These are phyloP conservation scores for Nicotiana paniculata DNA, from an alignment of 257 asterid species.

Conservation along the genomic window DNA sequence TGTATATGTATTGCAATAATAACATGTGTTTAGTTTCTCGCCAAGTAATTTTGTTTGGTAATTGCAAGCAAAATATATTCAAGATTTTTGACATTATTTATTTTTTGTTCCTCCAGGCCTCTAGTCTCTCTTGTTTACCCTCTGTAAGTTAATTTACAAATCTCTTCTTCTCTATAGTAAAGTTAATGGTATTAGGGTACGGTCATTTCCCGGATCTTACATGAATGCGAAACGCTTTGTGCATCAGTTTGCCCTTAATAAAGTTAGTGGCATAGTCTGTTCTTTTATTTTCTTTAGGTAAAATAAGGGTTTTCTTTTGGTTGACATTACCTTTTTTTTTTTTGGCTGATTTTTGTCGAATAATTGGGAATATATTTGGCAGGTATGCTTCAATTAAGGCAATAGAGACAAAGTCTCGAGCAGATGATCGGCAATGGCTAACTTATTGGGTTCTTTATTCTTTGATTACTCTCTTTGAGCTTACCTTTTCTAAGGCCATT, in stretches of 20 bases:
- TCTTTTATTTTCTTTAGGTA: background rate
- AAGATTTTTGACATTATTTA: background rate
- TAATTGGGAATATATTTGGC: background rate
- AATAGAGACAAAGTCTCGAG: slow-evolving; percentile 65
- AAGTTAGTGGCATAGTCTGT: background rate
- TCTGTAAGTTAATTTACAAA: slow-evolving; percentile 49
- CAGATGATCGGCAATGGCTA: slow-evolving; percentile 91
- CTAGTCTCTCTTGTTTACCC: slow-evolving; percentile 80
- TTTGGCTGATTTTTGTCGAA: background rate
- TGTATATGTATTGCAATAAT: background rate
- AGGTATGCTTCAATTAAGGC: slow-evolving; percentile 82
- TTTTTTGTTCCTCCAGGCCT: slow-evolving; percentile 53
- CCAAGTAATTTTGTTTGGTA: background rate
- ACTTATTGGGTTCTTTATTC: slow-evolving; percentile 96
- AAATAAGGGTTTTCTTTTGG: background rate
- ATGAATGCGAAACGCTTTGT: too few relatives aligned
- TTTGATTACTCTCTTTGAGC: slow-evolving; percentile 72
- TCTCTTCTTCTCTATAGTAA: background rate
- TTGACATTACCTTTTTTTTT: background rate
- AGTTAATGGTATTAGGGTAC: background rate
- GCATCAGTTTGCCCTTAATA: background rate
- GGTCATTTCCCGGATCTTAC: too few relatives aligned
- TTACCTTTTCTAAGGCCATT: slow-evolving; percentile 60
- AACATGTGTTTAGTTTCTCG: background rate
- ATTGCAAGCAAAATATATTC: background rate